Conservation (phyloP, 495 filamentous ascomycete genomes). For the Lindgomyces ingoldianus region DNA sequence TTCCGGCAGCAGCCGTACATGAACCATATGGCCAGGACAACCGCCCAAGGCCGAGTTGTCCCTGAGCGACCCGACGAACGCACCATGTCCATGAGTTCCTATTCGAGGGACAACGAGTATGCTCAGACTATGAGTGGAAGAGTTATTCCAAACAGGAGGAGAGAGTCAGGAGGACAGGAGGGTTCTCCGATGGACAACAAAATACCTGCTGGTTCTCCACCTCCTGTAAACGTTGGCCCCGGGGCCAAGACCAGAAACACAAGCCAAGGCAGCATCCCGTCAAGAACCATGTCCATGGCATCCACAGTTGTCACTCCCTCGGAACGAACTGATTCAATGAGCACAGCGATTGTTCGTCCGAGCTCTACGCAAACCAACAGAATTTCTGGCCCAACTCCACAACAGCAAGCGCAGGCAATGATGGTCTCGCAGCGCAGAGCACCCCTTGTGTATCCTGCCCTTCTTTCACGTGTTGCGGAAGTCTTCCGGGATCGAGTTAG, state of each 20-base stretch:
- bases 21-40: constrained; percentile 67
- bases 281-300: constrained; percentile 84
- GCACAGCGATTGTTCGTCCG: constrained; percentile 15
- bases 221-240: constrained; percentile 32
- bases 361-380: constrained; percentile 53
- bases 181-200: constrained; percentile 11
- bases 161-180: constrained; percentile 52
- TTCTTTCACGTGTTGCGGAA: constrained; percentile 87
- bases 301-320: constrained; percentile 63
- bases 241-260: constrained; percentile 42
- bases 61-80: constrained; percentile 91
- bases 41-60: constrained; percentile 84
- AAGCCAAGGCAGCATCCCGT: constrained; percentile 46
- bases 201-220: constrained; percentile 20
- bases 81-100: constrained; percentile 92
- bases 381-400: constrained; percentile 12
- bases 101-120: constrained; percentile 73
- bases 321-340: constrained; percentile 49
- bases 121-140: constrained; percentile 89
- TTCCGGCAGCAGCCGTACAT: constrained; percentile 75
- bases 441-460: constrained; percentile 87
- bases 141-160: constrained; percentile 70
- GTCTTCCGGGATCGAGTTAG: constrained; percentile 83
- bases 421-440: constrained; percentile 59
- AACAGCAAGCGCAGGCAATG: constrained; percentile 46